phyloP scores from a whole-genome alignment of 441 rosid genomes.

The Gossypium gossypioides region DNA sequence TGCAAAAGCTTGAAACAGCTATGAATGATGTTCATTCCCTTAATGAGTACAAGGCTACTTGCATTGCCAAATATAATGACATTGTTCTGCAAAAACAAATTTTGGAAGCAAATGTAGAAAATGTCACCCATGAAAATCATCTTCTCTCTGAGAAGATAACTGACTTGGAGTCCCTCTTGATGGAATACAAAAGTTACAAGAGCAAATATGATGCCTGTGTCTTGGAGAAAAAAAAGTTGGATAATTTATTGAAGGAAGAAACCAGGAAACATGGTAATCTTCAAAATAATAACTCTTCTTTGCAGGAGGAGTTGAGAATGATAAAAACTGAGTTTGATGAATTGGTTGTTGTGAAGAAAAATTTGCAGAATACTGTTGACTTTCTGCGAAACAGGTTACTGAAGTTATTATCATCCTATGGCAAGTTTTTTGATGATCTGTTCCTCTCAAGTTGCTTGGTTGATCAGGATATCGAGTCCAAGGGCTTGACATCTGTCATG shows the following conservation, averaged over 20 bases:
- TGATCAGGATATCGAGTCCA: conserved; percentile 32
- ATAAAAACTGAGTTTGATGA: conserved; percentile 35
- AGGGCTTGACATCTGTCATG: conserved; percentile 32
- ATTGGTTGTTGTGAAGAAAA: conserved; percentile 39
- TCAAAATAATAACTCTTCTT: conserved; percentile 30
- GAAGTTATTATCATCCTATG: conserved; percentile 33
- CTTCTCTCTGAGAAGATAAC: conserved; percentile 49
- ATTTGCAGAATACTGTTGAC: conserved; percentile 35
- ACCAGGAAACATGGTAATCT: conserved; percentile 42
- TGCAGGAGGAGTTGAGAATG: conserved; percentile 49
- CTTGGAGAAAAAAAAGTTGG: conserved; percentile 55
- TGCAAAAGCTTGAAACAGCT: conserved; percentile 54
- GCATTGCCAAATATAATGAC: conserved; percentile 48
- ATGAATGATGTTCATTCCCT: conserved; percentile 60
- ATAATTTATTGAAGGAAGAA: conserved; percentile 49
- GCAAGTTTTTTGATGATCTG: conserved; percentile 27
- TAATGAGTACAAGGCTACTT: conserved; percentile 46
- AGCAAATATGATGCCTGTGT: conserved; percentile 50
- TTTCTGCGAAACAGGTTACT: conserved; percentile 37
- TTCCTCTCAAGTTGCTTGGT: conserved; percentile 26
- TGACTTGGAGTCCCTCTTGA: conserved; percentile 51
- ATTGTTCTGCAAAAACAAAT: conserved; percentile 50
- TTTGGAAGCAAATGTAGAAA: conserved; percentile 51
- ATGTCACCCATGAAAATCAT: conserved; percentile 45
- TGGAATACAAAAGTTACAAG: conserved; percentile 41